Conservation (phyloP, 2,329 filamentous ascomycete species). For the Pseudonectria foliicola region DNA sequence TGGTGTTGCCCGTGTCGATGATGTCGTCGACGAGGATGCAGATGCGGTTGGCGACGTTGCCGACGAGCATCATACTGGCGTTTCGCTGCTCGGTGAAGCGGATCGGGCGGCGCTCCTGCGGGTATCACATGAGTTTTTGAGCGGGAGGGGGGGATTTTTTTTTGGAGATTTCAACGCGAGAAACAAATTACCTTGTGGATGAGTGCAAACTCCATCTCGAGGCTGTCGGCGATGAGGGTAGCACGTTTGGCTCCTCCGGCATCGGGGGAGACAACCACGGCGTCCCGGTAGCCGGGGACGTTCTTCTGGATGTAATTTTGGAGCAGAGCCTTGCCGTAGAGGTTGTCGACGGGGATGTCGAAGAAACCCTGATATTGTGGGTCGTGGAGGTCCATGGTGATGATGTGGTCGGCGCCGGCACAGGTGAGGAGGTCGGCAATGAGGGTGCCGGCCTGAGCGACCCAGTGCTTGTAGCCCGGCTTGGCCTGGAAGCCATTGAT, state of each 20-base stretch:
- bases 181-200: conserved; percentile 73
- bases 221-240: conserved; percentile 85
- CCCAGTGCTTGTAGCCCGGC: conserved; percentile 97
- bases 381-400: conserved; percentile 96
- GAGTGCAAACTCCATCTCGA: conserved; percentile 91
- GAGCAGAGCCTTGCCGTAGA: conserved; percentile 75
- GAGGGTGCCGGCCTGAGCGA: conserved; percentile 91
- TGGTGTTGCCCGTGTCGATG: conserved; percentile 93
- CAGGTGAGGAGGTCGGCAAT: conserved; percentile 92
- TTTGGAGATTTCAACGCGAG: conserved; percentile 7
- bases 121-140: conserved; percentile 26
- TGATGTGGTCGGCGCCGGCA: conserved; percentile 92
- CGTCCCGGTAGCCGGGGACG: conserved; percentile 76
- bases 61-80: conserved; percentile 92
- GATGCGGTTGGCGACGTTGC: conserved; percentile 71
- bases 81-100: conserved; percentile 85
- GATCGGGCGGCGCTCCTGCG: conserved; percentile 77
- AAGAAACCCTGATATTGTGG: conserved; percentile 98
- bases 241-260: conserved; percentile 94
- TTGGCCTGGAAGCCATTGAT: conserved; percentile 63
- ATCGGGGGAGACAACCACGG: conserved; percentile 92
- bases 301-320: conserved; percentile 69
- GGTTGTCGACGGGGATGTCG: conserved; percentile 95
- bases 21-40: conserved; percentile 93
- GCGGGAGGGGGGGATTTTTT: conserved; percentile 23